phyloP scores from a whole-genome alignment of 164 flowering plant genomes.

The Tetracentron sinense region DNA sequence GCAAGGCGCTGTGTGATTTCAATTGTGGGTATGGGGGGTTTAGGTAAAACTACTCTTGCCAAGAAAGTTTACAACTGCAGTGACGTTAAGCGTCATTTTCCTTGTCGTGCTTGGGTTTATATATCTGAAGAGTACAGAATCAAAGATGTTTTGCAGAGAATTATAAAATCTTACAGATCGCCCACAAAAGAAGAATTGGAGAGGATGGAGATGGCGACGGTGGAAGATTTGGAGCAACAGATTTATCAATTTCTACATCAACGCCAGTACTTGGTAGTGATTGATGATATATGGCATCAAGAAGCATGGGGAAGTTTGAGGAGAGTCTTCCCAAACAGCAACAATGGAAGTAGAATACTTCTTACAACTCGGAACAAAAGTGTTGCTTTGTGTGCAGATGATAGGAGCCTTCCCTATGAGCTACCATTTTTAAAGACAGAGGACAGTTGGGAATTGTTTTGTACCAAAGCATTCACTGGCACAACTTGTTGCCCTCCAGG shows the following conservation, averaged over 20 bases:
- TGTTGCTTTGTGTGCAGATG: constrained; percentile 24
- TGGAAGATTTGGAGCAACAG: not conserved
- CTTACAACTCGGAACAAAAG: constrained; percentile 30
- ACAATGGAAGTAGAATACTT: constrained; percentile 29
- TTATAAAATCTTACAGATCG: not conserved
- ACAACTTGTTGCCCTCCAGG: not conserved
- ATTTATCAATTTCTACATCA: not conserved
- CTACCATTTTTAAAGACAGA: constrained; percentile 2
- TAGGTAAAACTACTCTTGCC: constrained; percentile 23
- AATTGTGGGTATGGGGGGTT: constrained; percentile 18
- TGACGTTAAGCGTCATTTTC: constrained; percentile 6
- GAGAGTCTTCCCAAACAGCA: constrained; percentile 26
- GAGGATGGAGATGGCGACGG: not conserved
- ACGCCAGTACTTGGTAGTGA: constrained; percentile 20
- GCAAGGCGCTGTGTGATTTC: not conserved
- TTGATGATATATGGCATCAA: constrained; percentile 39
- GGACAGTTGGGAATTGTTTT: constrained; percentile 35
- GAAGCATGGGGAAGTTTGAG: constrained; percentile 24
- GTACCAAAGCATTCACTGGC: constrained; percentile 24
- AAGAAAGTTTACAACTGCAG: constrained; percentile 6
- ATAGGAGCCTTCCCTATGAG: not conserved
- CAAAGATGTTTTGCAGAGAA: constrained; percentile 2
- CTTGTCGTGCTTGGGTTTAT: constrained; percentile 13
- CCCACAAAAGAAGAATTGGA: not conserved
- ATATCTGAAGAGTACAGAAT: constrained; percentile 7